phyloP scores from a whole-genome alignment of 768 basidiomycete genomes.

The Russula griseocarnosa region DNA sequence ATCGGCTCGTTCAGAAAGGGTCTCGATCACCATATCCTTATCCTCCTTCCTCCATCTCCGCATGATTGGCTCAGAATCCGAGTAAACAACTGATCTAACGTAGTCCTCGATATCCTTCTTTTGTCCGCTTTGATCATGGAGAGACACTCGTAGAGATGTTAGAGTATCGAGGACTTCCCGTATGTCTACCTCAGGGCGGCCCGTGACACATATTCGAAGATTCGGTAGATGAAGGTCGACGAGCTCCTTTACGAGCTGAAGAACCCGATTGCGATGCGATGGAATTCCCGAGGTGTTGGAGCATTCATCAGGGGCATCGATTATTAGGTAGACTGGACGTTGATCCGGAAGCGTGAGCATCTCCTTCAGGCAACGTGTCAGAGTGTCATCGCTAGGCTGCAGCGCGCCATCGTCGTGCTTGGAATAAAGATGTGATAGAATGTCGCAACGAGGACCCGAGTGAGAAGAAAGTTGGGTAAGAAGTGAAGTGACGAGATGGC shows the following conservation, averaged over 20 bases:
- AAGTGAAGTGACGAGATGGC: no score
- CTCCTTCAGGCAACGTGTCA: no score
- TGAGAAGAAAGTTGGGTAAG: no score
- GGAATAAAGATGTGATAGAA: no score
- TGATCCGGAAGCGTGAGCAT: background rate
- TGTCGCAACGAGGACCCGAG: no score
- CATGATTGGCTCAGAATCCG: background rate
- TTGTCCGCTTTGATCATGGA: background rate
- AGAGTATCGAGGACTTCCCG: background rate
- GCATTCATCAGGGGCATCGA: conserved; percentile 1
- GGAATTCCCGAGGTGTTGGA: background rate
- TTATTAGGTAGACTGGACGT: background rate
- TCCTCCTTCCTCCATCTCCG: background rate
- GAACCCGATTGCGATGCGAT: background rate
- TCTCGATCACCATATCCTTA: background rate
- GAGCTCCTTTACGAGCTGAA: background rate
- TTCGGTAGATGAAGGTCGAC: background rate
- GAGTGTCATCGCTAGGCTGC: no score
- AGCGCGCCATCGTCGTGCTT: no score
- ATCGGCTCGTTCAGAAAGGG: background rate
- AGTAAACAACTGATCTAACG: background rate
- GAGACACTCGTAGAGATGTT: background rate
- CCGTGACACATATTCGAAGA: background rate
- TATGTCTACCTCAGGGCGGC: conserved; percentile 7
- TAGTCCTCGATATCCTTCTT: no score